Conservation (phyloP, 2,329 filamentous ascomycete genomes). For the Aspergillus carbonarius region DNA sequence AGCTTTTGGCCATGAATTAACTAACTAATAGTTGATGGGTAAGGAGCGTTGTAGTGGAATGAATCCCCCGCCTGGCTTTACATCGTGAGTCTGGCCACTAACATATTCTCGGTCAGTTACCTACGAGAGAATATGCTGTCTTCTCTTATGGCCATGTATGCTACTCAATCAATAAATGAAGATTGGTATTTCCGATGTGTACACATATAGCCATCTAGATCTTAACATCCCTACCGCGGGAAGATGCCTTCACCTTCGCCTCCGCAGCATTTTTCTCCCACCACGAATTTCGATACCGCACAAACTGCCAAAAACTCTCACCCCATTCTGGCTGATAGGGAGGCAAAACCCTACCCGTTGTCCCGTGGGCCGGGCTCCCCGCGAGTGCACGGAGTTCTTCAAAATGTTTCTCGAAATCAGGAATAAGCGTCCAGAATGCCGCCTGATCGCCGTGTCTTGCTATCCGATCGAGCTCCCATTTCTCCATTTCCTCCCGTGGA, state of each 20-base stretch:
- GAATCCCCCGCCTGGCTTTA: no score
- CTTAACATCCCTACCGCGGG: not conserved
- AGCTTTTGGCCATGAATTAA: no score
- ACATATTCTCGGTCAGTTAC: no score
- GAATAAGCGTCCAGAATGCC: constrained; percentile 54
- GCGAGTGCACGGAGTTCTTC: constrained; percentile 45
- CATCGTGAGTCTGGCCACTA: no score
- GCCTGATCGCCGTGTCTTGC: not conserved
- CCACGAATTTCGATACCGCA: not conserved
- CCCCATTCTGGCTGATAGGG: not conserved
- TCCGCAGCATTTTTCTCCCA: not conserved
- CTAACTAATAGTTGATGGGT: no score
- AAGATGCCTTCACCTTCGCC: not conserved
- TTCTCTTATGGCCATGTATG: no score
- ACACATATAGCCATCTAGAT: not conserved
- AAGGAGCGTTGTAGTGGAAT: no score
- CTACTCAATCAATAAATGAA: no score
- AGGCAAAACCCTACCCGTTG: not conserved
- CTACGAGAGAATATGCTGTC: no score
- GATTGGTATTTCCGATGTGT: no score
- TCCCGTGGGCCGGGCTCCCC: constrained; percentile 23
- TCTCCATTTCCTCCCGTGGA: constrained; percentile 46
- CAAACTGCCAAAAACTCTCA: not conserved
- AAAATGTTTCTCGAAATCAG: constrained; percentile 64
- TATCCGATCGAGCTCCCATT: constrained; percentile 51